Evolutionary conservation across 139 green algal genomes (phyloP), one percentile per base, ranked within the genome.

Genomic region (Nannochloris sp.): DNA sequence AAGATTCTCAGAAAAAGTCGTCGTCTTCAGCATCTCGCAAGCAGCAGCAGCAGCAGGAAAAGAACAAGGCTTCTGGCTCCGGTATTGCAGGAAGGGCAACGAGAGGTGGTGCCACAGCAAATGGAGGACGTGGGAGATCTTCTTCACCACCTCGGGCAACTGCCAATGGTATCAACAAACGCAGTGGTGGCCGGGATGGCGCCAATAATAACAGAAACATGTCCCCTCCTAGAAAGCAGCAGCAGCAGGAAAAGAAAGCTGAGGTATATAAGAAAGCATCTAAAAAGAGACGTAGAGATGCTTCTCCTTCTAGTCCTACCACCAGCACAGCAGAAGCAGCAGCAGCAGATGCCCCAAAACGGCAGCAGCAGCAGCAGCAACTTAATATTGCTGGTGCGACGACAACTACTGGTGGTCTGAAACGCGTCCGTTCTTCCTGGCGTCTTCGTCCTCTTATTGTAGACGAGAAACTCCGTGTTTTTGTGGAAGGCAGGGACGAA

Each of bases 401-500:
- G 54, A 37, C 65, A 10, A 27, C 25, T 24, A 13, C 54, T 7
- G 10, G 10, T 9, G 68, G 68, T 47, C 25, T 76, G 33, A 76
- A 76, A 24, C 69, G 69, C 8, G 65, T 74, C 38, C 44, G 64
- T 30, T 63, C 57, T 27, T 59, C 46, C 3, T 78, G 71, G 71
- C 68, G 69, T 46, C 44, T 72, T 15, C 65, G 71, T 19, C 71
- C 71, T 53, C 56, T 78, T 36, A 24, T 68, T 61, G 64, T 67
- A 57, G 71, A 78, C 23, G 71, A 78, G 51, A 74, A 74, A 64
- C 57, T 78, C 35, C 5, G 23, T n/a, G 65, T 78, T 13, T 78
- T 78, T 51, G 15, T 74, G 6, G 65, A 67, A 46, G 65, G 65
- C 8, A 35, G 29, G 30, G 60, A 74, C 44, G 53, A 66, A 9